phyloP scores from a whole-genome alignment of 2,329 filamentous ascomycete species.

The Phaeosphaeriaceae sp. region DNA sequence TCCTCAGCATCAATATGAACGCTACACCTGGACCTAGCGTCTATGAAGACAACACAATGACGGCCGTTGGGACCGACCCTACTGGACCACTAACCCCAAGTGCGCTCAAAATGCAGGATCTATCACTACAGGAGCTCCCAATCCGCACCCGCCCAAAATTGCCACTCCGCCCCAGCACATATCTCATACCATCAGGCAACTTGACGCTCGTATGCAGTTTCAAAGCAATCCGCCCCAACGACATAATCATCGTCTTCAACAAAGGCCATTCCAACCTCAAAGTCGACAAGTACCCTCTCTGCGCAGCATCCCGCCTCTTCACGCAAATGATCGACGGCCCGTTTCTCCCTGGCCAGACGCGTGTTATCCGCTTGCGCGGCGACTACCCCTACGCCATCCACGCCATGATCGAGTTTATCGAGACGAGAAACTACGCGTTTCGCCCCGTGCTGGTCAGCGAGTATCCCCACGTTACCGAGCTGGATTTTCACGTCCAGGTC shows the following conservation, averaged over 20 bases:
- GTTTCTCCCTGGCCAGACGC: slow-evolving; percentile 10
- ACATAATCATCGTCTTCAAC: slow-evolving; percentile 25
- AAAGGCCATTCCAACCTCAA: slow-evolving; percentile 21
- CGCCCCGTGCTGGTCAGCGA: slow-evolving; percentile 7
- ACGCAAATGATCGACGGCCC: slow-evolving; percentile 14
- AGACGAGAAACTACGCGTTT: slow-evolving; percentile 25
- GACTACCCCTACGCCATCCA: slow-evolving; percentile 29
- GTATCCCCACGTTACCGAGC: slow-evolving; percentile 23
- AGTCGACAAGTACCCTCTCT: slow-evolving; percentile 20
- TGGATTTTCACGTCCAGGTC: slow-evolving; percentile 34
- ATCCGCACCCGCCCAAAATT: background rate
- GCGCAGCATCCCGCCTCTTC: slow-evolving; percentile 23
- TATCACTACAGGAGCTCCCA: slow-evolving; percentile 14
- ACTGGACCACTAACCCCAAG: slow-evolving; percentile 11
- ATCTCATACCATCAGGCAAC: background rate
- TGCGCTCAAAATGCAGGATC: slow-evolving; percentile 16
- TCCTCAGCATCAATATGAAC: background rate
- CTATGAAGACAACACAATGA: slow-evolving; percentile 8
- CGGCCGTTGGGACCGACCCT: background rate
- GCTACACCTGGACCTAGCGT: background rate
- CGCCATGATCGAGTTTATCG: slow-evolving; percentile 28
- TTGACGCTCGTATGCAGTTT: slow-evolving; percentile 10
- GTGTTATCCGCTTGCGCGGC: slow-evolving; percentile 23
- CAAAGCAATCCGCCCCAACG: slow-evolving; percentile 16
- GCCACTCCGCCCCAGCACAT: background rate